These are phyloP conservation scores for Orbilia quercus DNA, from an alignment of 2,329 filamentous ascomycete species.

Conservation along the genomic window DNA sequence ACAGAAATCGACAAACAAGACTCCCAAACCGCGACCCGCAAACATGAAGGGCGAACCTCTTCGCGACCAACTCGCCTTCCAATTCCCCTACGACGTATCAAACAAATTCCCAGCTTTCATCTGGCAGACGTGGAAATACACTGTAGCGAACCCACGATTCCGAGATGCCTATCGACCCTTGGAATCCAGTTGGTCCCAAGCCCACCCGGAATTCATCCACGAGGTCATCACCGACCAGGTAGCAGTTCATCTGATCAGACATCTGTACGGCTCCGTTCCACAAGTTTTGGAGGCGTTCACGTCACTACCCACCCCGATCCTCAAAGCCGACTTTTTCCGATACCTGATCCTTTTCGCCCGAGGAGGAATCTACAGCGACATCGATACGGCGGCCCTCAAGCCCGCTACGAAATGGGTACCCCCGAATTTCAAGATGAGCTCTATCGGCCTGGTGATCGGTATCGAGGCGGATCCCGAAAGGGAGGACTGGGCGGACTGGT, in stretches of 20 bases:
- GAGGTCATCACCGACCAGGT: constrained; percentile 89
- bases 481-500: constrained; percentile 93
- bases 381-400: constrained; percentile 87
- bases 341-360: constrained; percentile 79
- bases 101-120: constrained; percentile 95
- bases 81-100: constrained; percentile 91
- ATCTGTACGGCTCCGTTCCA: constrained; percentile 85
- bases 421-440: constrained; percentile 76
- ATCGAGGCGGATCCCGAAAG: constrained; percentile 97
- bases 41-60: constrained; percentile 64
- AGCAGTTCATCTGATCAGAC: constrained; percentile 80
- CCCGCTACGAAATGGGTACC: constrained; percentile 91
- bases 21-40: constrained; percentile 22
- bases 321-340: constrained; percentile 75
- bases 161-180: constrained; percentile 77
- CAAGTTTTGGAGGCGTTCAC: constrained; percentile 82
- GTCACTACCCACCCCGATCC: constrained; percentile 74
- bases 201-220: constrained; percentile 91
- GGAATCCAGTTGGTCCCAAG: constrained; percentile 87
- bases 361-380: constrained; percentile 87
- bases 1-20: constrained; percentile 26
- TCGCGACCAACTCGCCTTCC: constrained; percentile 85
- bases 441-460: constrained; percentile 87
- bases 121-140: constrained; percentile 98
- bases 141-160: constrained; percentile 81